Conservation (phyloP, 192 early-diverging fungal genomes). For the Chytriomyces confervae region DNA sequence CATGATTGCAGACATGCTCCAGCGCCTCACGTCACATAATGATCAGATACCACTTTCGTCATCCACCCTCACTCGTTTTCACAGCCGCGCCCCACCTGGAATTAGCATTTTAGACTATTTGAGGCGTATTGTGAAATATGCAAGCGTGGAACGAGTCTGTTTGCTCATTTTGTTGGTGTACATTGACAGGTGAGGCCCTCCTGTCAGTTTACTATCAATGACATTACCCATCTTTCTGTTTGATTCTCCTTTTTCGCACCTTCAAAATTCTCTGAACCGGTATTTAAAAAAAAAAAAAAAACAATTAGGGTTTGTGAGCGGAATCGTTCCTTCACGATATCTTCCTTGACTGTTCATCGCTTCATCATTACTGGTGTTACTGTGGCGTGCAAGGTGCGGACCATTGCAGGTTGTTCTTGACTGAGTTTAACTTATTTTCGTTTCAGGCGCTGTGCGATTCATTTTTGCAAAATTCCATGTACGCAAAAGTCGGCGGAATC, state of each 20-base stretch:
- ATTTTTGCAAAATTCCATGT: slow-evolving; percentile 77
- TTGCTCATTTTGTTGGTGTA: slow-evolving; percentile 89
- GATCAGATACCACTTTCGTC: slow-evolving; percentile 67
- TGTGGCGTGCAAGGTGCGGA: slow-evolving; percentile 37
- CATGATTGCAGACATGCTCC: slow-evolving; percentile 55
- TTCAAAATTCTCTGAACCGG: neutral
- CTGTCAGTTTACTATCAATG: neutral
- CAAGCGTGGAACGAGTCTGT: slow-evolving; percentile 85
- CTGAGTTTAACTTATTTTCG: neutral
- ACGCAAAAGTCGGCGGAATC: slow-evolving; percentile 95
- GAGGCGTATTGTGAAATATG: slow-evolving; percentile 88
- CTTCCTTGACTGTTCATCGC: slow-evolving; percentile 86
- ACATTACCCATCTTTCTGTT: neutral
- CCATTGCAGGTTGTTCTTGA: neutral
- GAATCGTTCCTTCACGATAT: slow-evolving; percentile 83
- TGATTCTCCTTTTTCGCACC: slow-evolving; percentile 18
- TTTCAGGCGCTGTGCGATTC: slow-evolving; percentile 46
- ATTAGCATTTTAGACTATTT: slow-evolving; percentile 91
- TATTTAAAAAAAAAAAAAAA: neutral
- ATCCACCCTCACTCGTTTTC: slow-evolving; percentile 86
- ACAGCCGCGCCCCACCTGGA: slow-evolving; percentile 87
- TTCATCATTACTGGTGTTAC: slow-evolving; percentile 42
- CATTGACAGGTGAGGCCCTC: slow-evolving; percentile 71
- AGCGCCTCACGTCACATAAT: slow-evolving; percentile 67
- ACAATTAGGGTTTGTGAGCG: slow-evolving; percentile 62